Evolutionary conservation across 1,139 yeast species (phyloP).

Genomic region (Magnusiomyces suaveolens): DNA sequence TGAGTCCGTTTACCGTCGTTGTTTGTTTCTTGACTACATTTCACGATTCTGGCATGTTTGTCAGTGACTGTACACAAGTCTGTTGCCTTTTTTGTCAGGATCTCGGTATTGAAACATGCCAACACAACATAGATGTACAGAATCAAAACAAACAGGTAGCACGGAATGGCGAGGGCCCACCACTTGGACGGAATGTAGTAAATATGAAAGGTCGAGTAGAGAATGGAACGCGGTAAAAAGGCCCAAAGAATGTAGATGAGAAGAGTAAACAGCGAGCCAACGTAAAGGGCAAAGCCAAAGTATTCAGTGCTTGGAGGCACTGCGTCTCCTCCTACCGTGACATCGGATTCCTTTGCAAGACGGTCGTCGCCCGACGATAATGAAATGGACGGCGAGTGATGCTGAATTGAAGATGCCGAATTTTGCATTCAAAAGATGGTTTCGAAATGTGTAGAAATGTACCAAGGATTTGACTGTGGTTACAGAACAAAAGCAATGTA

Average conservation of each 20-base stretch:
- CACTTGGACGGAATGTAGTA: conserved; percentile 75
- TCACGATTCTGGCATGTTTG: conserved; percentile 47
- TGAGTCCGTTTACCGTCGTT: neutral
- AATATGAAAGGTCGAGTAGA: conserved; percentile 43
- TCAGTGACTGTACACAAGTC: conserved; percentile 62
- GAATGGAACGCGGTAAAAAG: conserved; percentile 46
- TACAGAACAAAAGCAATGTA: neutral
- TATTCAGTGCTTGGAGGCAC: conserved; percentile 66
- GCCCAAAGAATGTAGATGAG: conserved; percentile 61
- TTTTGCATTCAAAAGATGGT: too few species aligned
- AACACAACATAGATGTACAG: conserved; percentile 60
- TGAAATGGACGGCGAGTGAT: neutral
- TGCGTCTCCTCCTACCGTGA: conserved; percentile 54
- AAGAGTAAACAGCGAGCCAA: conserved; percentile 46
- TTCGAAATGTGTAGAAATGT: too few species aligned
- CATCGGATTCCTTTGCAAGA: conserved; percentile 67
- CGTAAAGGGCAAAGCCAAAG: conserved; percentile 70
- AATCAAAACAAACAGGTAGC: conserved; percentile 60
- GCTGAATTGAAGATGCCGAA: neutral
- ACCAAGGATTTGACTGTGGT: too few species aligned
- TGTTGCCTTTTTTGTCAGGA: conserved; percentile 49
- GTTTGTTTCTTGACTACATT: conserved; percentile 11
- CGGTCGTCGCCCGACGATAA: conserved; percentile 3
- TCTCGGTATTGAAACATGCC: conserved; percentile 64
- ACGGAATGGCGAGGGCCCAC: conserved; percentile 77